Base-by-base conservation (phyloP, 140 eudicot genomes). In the Ambrosia hybrid region DNA sequence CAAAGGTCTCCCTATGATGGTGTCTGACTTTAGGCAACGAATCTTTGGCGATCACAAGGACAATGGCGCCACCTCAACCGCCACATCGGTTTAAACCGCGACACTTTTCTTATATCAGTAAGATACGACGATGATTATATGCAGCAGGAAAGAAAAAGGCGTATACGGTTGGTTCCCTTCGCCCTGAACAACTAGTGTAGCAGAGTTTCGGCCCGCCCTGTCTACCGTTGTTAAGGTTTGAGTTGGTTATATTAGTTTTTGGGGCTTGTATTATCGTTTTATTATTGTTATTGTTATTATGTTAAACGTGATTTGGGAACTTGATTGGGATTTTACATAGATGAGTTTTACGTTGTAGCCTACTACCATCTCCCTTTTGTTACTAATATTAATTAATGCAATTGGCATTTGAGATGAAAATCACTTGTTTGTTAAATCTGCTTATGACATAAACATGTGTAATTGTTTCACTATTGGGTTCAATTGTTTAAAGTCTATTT, bases 1-100 rank as follows among this genome's bases (percentile, higher is more conserved):
- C 30, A 83, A 92, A 73, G 98, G 98, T 80, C 95, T 92, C 8
- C 96, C 98, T 1, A 79, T 89, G 80, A 92, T 92, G 98, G 98
- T 92, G 15, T 65, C 91, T 3, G 98, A 92, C 72, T 92, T 92
- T 36, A 86, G 96, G 85, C 88, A 87, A 73, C 84, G 97, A 4
- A 76, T 91, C 52, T 91, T 91, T 3, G 97, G 97, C 7, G 92
- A 88, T 64, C 97, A 88, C 51, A 82, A 85, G 73, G 88, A 77
- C 61, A 79, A 67, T 3, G 78, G 80, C 36, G 80, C 77, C 45
- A 45, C 81, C 13, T 43, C 86, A 62, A 30, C 77, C 12, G 21
- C 86, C 73, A 38, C 77, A 26, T 70, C 76, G 6, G 76, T 75
- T 17, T 69, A 70, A 39, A 36, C 45, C 10, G 37, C 58, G 17